A percentile compares a stretch with the other conserved stretches of the same genome.
These are phyloP conservation scores for Sporothrix mexicana DNA, from an alignment of 2,329 filamentous ascomycete genomes.

Conservation along the genomic window DNA sequence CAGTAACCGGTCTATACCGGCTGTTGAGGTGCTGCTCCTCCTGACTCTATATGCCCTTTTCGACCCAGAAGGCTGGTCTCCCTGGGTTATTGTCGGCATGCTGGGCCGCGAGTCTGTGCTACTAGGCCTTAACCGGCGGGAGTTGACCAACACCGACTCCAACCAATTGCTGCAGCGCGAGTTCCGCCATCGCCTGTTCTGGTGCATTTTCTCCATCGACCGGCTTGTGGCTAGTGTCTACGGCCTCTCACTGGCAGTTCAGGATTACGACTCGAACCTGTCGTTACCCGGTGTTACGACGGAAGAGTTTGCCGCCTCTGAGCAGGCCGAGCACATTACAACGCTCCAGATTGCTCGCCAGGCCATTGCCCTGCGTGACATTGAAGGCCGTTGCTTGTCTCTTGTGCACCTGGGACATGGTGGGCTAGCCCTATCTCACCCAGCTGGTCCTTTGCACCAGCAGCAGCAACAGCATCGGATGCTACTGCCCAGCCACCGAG, in stretches of 20 bases:
- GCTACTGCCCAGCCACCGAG: constrained; percentile 39
- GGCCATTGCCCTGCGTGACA: constrained; percentile 51
- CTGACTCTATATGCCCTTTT: constrained; percentile 53
- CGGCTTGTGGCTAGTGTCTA: constrained; percentile 53
- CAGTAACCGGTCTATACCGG: constrained; percentile 45
- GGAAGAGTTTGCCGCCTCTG: constrained; percentile 51
- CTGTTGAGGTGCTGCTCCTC: constrained; percentile 50
- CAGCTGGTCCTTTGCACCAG: constrained; percentile 23
- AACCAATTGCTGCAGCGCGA: constrained; percentile 41
- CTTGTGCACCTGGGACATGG: constrained; percentile 42
- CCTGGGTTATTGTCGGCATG: constrained; percentile 51
- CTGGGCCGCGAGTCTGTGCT: constrained; percentile 49
- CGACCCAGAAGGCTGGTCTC: constrained; percentile 49
- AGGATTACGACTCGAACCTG: constrained; percentile 49
- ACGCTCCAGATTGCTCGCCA: constrained; percentile 53
- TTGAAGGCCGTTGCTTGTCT: constrained; percentile 49
- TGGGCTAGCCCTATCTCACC: background rate
- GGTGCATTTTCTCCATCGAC: constrained; percentile 53
- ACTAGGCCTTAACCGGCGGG: constrained; percentile 47
- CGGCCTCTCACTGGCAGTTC: constrained; percentile 49
- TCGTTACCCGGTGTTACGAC: constrained; percentile 52
- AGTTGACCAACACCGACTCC: constrained; percentile 41
- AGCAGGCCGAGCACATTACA: constrained; percentile 48
- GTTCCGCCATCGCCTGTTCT: constrained; percentile 49
- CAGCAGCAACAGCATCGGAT: constrained; percentile 18